phyloP scores from a whole-genome alignment of 768 basidiomycete species.

The Xerocomellus chrysenteron region DNA sequence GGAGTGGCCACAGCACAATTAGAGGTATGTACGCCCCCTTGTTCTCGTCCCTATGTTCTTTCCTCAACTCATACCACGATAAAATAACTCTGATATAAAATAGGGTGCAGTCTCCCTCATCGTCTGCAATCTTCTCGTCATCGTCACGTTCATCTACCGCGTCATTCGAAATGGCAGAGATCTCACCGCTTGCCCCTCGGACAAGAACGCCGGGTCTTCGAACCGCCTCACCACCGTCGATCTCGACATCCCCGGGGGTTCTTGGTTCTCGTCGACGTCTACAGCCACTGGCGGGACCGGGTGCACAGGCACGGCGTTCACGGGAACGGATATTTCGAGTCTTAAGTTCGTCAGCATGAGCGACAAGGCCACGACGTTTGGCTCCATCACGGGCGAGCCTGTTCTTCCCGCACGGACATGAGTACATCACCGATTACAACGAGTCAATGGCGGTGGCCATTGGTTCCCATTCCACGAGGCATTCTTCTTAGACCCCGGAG shows the following conservation, averaged over 20 bases:
- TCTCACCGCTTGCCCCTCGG: not conserved
- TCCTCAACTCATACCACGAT: not conserved
- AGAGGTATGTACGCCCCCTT: constrained; percentile 35
- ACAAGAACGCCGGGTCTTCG: not conserved
- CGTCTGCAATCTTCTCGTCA: constrained; percentile 42
- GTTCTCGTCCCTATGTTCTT: not conserved
- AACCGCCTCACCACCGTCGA: constrained; percentile 28
- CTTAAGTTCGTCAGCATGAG: not conserved
- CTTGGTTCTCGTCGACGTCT: not conserved
- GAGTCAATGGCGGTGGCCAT: not conserved
- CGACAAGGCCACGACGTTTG: constrained; percentile 3
- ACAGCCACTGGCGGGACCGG: not conserved
- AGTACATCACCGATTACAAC: not conserved
- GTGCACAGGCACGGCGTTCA: not conserved
- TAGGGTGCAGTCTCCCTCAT: constrained; percentile 40
- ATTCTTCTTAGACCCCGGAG: not conserved
- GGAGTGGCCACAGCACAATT: constrained; percentile 36
- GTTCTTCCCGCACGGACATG: not conserved
- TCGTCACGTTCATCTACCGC: constrained; percentile 37
- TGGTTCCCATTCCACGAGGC: not conserved
- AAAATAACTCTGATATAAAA: not conserved
- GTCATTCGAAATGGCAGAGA: constrained; percentile 9
- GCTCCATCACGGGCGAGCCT: not conserved
- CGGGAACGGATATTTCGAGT: constrained; percentile 9
- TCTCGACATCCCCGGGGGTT: constrained; percentile 13